A percentile compares a stretch with the other conserved stretches of the same genome.
Conservation (phyloP, 108 stramenopile genomes). For the Epithemia pelagica region DNA sequence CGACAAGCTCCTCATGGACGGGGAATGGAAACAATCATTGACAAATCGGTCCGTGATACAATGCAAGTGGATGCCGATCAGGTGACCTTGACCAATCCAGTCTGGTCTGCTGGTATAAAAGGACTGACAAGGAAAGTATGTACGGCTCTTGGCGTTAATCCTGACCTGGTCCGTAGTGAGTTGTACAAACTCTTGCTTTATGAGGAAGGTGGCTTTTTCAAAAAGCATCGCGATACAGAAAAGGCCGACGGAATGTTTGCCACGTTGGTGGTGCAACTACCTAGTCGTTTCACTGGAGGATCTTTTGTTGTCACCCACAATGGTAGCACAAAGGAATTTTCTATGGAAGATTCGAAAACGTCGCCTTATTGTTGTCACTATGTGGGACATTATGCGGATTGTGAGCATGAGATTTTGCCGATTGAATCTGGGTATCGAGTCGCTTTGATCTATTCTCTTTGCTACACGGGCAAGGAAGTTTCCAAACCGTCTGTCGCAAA, state of each 20-base stretch:
- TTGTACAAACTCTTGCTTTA: slow-evolving; percentile 38
- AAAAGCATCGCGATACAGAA: slow-evolving; percentile 32
- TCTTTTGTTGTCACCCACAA: slow-evolving; percentile 5
- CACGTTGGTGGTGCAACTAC: slow-evolving; percentile 31
- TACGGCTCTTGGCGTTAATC: slow-evolving; percentile 8
- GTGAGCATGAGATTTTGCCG: too few species aligned
- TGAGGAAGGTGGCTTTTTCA: slow-evolving; percentile 31
- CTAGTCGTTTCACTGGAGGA: too few species aligned
- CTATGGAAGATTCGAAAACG: background rate
- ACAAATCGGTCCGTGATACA: too few species aligned
- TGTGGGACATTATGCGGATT: too few species aligned
- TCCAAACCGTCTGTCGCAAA: too few species aligned
- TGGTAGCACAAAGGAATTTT: background rate
- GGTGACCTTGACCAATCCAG: too few species aligned
- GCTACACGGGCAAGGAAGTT: too few species aligned
- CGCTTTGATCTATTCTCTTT: too few species aligned
- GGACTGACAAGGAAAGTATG: slow-evolving; percentile 1
- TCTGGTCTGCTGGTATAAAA: too few species aligned
- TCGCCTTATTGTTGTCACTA: slow-evolving; percentile 11
- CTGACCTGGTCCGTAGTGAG: slow-evolving; percentile 18
- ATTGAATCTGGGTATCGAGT: too few species aligned
- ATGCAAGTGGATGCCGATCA: too few species aligned
- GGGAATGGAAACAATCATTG: too few species aligned
- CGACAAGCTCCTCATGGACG: slow-evolving; percentile 26
- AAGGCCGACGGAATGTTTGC: slow-evolving; percentile 40